Percentiles rank a stretch among this genome's conserved stretches.
Conservation (phyloP, 169 alveolate species). For the Condylostoma magnum region DNA sequence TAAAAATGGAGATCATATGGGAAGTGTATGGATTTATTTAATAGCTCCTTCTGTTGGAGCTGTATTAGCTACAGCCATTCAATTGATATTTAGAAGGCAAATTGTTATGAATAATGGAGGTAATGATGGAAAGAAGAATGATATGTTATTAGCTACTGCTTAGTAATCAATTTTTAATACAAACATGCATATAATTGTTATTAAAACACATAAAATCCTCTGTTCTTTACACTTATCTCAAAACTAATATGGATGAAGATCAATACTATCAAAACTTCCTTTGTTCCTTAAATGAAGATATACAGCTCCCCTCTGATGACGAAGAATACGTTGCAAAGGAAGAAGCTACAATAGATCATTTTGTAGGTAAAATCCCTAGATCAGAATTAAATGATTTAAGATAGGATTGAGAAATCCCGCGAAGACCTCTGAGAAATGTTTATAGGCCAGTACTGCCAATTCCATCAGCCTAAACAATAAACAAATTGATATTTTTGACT, state of each 20-base stretch:
- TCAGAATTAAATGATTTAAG: conserved; percentile 8
- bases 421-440: not conserved
- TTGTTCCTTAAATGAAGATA: not conserved
- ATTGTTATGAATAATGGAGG: too few species aligned
- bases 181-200: too few species aligned
- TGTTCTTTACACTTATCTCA: too few species aligned
- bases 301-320: conserved; percentile 18
- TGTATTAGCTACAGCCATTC: too few species aligned
- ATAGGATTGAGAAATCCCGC: not conserved
- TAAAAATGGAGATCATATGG: not conserved
- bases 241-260: conserved; percentile 24
- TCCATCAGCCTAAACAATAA: not conserved
- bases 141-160: too few species aligned
- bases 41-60: too few species aligned
- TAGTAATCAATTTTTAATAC: too few species aligned
- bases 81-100: too few species aligned
- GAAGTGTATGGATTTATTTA: not conserved
- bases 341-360: conserved; percentile 14
- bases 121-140: too few species aligned
- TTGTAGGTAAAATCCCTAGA: not conserved
- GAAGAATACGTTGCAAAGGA: conserved; percentile 24
- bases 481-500: not conserved
- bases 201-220: too few species aligned
- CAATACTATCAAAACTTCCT: conserved; percentile 7
- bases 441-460: conserved; percentile 25